A percentile compares a stretch with the other conserved stretches of the same genome.
Conservation (phyloP, 2,329 filamentous ascomycete genomes). For the Tolypocladium ovalisporum region DNA sequence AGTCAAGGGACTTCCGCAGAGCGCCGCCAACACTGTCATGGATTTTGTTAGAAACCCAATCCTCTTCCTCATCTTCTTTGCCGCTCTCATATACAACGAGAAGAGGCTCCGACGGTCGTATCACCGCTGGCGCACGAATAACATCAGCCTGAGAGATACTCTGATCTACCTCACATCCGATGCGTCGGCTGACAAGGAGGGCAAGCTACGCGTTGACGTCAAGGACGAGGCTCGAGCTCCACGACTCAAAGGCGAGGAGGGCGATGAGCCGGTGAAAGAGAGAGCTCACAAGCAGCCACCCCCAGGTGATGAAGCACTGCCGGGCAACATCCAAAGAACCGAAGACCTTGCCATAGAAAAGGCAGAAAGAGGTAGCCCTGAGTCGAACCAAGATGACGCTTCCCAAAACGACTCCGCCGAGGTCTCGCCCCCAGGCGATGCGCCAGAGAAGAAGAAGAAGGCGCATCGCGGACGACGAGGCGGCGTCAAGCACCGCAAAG, state of each 20-base stretch:
- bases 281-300: neutral
- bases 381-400: neutral
- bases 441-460: conserved; percentile 51
- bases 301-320: neutral
- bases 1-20: conserved; percentile 38
- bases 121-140: conserved; percentile 19
- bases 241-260: neutral
- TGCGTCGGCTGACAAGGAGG: neutral
- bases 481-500: conserved; percentile 56
- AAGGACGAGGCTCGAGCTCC: neutral
- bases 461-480: conserved; percentile 61
- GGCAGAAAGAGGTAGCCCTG: neutral
- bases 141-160: conserved; percentile 17
- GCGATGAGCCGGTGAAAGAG: neutral
- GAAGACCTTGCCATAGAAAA: neutral
- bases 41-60: conserved; percentile 48
- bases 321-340: neutral
- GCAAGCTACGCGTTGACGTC: neutral
- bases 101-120: conserved; percentile 32
- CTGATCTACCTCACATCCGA: conserved; percentile 6
- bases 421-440: conserved; percentile 1
- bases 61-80: conserved; percentile 33
- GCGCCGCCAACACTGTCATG: conserved; percentile 36
- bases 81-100: conserved; percentile 30
- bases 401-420: neutral